Evolutionary conservation across 2,329 filamentous ascomycete species (phyloP).

Genomic region (Calonectria pseudoreteaudii): DNA sequence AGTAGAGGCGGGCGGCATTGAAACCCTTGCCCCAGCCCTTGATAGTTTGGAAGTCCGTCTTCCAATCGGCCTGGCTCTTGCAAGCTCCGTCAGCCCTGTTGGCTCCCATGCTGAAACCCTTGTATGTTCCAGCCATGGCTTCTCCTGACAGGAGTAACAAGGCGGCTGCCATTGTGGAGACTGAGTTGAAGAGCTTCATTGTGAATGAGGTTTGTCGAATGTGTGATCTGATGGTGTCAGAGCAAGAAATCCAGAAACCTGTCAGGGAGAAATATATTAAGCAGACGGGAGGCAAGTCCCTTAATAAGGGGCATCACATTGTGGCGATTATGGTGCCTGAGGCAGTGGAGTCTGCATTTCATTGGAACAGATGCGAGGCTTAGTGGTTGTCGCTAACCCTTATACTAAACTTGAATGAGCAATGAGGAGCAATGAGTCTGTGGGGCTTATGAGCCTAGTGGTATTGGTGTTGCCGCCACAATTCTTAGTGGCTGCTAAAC

Average conservation of each 20-base stretch:
- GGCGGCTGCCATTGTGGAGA: constrained; percentile 7
- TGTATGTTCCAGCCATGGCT: constrained; percentile 37
- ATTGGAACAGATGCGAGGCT: neutral
- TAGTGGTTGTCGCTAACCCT: neutral
- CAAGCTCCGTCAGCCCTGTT: constrained; percentile 37
- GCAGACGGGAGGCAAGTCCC: neutral
- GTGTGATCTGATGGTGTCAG: neutral
- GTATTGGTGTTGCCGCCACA: neutral
- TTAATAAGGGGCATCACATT: neutral
- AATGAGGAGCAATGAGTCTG: neutral
- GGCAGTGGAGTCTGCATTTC: neutral
- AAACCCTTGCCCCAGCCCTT: constrained; percentile 42
- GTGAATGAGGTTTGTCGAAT: neutral
- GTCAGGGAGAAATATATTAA: neutral
- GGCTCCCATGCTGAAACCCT: constrained; percentile 40
- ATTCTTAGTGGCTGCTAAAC: neutral
- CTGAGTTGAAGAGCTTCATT: constrained; percentile 38
- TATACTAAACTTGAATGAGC: neutral
- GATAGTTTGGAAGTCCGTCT: constrained; percentile 40
- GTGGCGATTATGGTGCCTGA: neutral
- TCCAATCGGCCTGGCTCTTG: constrained; percentile 40
- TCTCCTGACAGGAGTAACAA: constrained; percentile 34
- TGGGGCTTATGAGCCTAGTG: neutral
- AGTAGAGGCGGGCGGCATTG: constrained; percentile 39
- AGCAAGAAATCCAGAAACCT: neutral